phyloP scores from a whole-genome alignment of 2,329 filamentous ascomycete genomes.

The Calonectria multiphialidica region DNA sequence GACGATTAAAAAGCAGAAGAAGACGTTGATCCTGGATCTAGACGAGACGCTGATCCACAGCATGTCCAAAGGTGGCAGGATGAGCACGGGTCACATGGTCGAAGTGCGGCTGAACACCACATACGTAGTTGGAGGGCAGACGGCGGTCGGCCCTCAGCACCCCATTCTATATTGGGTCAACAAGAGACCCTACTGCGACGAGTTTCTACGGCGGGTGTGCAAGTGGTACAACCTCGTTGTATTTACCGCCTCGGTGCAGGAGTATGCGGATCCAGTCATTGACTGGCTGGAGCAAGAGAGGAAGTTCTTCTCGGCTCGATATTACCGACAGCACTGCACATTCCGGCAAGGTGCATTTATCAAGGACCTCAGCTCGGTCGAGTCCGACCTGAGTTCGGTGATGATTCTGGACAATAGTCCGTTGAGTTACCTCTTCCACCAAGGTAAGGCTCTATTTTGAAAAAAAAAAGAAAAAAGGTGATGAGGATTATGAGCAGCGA shows the following conservation, averaged over 20 bases:
- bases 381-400: constrained; percentile 96
- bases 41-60: constrained; percentile 99
- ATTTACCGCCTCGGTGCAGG: constrained; percentile 97
- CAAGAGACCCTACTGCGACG: constrained; percentile 96
- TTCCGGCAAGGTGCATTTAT: constrained; percentile 96
- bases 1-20: constrained; percentile 80
- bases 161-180: constrained; percentile 99
- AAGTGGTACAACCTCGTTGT: constrained; percentile 99
- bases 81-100: constrained; percentile 98
- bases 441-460: constrained; percentile 72
- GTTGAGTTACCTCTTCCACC: constrained; percentile 97
- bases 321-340: constrained; percentile 98
- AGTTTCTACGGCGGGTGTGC: constrained; percentile 90
- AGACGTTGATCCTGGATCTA: constrained; percentile 94
- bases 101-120: constrained; percentile 90
- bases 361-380: constrained; percentile 95
- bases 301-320: constrained; percentile 94
- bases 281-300: constrained; percentile 98
- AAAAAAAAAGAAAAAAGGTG: no score
- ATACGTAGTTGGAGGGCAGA: constrained; percentile 75
- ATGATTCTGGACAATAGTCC: constrained; percentile 99
- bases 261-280: constrained; percentile 98
- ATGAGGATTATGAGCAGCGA: neutral
- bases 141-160: constrained; percentile 77
- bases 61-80: constrained; percentile 94